Evolutionary conservation across 345 rosid species (phyloP).

Genomic region (Aethionema arabicum): DNA sequence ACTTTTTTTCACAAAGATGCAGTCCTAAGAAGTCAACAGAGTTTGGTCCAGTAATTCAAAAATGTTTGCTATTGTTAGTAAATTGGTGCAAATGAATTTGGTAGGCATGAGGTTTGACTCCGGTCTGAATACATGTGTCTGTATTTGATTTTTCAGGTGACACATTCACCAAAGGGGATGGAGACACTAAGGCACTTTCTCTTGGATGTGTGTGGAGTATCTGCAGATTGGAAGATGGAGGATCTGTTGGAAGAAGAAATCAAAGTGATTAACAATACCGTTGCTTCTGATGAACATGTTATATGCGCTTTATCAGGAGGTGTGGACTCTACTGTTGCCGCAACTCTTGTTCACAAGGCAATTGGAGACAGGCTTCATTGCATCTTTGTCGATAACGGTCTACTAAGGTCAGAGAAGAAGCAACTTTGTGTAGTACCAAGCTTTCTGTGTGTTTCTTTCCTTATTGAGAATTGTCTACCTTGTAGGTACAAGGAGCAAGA

Average conservation of each 20-base stretch:
- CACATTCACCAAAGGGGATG: slow-evolving; percentile 96
- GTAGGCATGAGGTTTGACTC: neutral
- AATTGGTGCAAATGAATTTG: neutral
- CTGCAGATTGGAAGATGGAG: slow-evolving; percentile 92
- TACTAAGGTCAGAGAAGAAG: slow-evolving; percentile 58
- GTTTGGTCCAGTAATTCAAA: slow-evolving; percentile 4
- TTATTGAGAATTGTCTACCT: slow-evolving; percentile 13
- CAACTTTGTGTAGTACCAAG: neutral
- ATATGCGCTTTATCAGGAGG: slow-evolving; percentile 97
- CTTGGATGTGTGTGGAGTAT: slow-evolving; percentile 70
- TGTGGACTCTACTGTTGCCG: slow-evolving; percentile 98
- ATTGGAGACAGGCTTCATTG: slow-evolving; percentile 97
- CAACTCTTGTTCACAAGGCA: slow-evolving; percentile 94
- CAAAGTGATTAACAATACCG: slow-evolving; percentile 57
- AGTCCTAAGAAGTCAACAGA: neutral
- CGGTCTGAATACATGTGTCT: slow-evolving; percentile 8
- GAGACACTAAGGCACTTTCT: slow-evolving; percentile 72
- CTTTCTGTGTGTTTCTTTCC: neutral
- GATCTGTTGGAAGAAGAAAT: slow-evolving; percentile 88
- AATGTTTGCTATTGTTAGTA: neutral
- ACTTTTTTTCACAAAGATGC: neutral
- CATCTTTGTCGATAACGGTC: slow-evolving; percentile 91
- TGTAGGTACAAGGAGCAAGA: slow-evolving; percentile 86
- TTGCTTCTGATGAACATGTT: slow-evolving; percentile 80
- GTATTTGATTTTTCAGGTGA: slow-evolving; percentile 50